These are phyloP conservation scores for Misopates orontium DNA, from an alignment of 257 asterid species.

Conservation along the genomic window DNA sequence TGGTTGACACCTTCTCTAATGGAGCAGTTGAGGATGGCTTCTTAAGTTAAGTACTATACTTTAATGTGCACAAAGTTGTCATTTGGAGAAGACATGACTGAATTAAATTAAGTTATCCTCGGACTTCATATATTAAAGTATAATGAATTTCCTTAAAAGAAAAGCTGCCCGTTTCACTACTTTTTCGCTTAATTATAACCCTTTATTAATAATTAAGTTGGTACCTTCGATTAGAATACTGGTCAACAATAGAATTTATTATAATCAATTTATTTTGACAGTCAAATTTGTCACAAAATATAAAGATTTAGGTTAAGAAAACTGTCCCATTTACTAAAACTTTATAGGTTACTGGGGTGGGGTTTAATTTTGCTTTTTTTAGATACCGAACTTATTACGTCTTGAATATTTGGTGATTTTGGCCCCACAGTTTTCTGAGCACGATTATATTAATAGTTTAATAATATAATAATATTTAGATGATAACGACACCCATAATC, in stretches of 20 bases:
- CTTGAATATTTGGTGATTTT: slow-evolving; percentile 28
- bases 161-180: background rate
- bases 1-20: slow-evolving; percentile 12
- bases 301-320: too few relatives aligned
- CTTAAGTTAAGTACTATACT: slow-evolving; percentile 17
- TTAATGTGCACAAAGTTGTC: background rate
- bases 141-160: slow-evolving; percentile 19
- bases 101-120: slow-evolving; percentile 39
- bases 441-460: slow-evolving; percentile 3
- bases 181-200: background rate
- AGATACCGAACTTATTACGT: too few relatives aligned
- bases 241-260: too few relatives aligned
- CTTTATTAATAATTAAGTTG: background rate
- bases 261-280: too few relatives aligned
- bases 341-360: too few relatives aligned
- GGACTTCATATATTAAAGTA: slow-evolving; percentile 30
- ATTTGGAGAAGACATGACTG: slow-evolving; percentile 19
- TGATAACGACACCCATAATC: slow-evolving; percentile 22
- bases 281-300: too few relatives aligned
- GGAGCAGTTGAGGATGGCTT: slow-evolving; percentile 38
- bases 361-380: too few relatives aligned
- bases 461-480: slow-evolving; percentile 26
- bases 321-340: too few relatives aligned
- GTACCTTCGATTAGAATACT: too few relatives aligned
- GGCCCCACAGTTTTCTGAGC: slow-evolving; percentile 26